Evolutionary conservation across 805 yeast species (phyloP).

Genomic region (Kuraishia floccosa): DNA sequence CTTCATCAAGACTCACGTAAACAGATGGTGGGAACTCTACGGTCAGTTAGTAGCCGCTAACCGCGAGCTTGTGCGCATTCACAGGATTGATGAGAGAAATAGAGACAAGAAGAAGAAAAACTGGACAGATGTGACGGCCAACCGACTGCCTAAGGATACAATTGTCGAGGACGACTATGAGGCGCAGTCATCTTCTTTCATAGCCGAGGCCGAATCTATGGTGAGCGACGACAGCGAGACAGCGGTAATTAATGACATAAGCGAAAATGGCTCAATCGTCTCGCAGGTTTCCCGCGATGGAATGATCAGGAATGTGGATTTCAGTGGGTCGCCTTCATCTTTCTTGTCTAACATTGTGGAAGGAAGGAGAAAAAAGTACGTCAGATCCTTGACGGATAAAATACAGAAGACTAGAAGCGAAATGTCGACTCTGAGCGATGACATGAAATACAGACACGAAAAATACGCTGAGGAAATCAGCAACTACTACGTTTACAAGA

Average conservation of each 20-base stretch:
- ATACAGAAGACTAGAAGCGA: conserved; percentile 27
- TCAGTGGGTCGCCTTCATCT: not conserved
- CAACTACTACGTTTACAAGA: conserved; percentile 40
- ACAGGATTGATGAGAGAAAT: conserved; percentile 1
- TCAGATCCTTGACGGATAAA: conserved; percentile 26
- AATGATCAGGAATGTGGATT: conserved; percentile 1
- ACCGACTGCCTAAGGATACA: too few species aligned
- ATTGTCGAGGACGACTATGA: too few species aligned
- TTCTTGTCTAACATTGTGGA: conserved; percentile 22
- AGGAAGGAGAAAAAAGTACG: conserved; percentile 36
- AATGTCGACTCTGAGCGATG: conserved; percentile 29
- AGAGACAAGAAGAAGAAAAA: not conserved
- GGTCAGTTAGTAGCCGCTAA: conserved; percentile 26
- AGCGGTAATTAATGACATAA: conserved; percentile 3
- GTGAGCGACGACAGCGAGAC: not conserved
- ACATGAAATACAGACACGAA: conserved; percentile 47
- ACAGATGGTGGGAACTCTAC: conserved; percentile 32
- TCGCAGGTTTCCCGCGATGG: conserved; percentile 3
- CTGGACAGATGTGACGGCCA: too few species aligned
- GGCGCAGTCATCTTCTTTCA: not conserved
- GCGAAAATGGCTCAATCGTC: conserved; percentile 2
- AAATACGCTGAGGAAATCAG: conserved; percentile 51
- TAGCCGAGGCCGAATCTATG: not conserved
- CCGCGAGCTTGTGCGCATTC: conserved; percentile 12
- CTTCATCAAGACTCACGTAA: conserved; percentile 21